Conservation (phyloP, 352 stramenopile genomes). For the Phytophthora macrochlamydospora region DNA sequence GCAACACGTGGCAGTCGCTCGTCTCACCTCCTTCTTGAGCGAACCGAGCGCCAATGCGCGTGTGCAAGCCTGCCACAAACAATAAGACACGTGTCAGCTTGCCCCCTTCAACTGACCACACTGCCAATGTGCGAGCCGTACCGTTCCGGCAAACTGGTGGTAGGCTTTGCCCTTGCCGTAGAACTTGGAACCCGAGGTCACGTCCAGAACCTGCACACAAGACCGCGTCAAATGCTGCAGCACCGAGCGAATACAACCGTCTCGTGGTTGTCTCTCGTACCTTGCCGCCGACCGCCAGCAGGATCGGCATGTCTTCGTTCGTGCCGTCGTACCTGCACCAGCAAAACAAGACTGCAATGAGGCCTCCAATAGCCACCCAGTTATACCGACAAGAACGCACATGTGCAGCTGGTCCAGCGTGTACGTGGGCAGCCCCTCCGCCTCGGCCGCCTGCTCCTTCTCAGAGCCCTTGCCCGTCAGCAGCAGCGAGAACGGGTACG, state of each 20-base stretch:
- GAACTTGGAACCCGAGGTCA: slow-evolving; percentile 74
- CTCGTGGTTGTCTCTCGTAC: slow-evolving; percentile 21
- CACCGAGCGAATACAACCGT: background rate
- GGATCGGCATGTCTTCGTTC: slow-evolving; percentile 66
- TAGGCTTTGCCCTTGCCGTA: slow-evolving; percentile 78
- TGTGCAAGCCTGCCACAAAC: slow-evolving; percentile 63
- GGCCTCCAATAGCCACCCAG: background rate
- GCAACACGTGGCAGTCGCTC: background rate
- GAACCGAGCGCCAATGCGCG: slow-evolving; percentile 72
- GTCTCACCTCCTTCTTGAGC: slow-evolving; percentile 64
- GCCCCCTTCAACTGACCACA: background rate
- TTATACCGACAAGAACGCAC: slow-evolving; percentile 19
- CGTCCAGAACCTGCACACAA: slow-evolving; percentile 61
- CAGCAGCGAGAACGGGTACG: slow-evolving; percentile 70
- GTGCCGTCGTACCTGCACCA: slow-evolving; percentile 64
- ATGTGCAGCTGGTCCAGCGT: slow-evolving; percentile 69
- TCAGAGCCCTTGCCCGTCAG: slow-evolving; percentile 27
- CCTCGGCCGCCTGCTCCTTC: slow-evolving; percentile 22
- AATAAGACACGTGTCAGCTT: slow-evolving; percentile 12
- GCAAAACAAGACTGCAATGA: slow-evolving; percentile 5
- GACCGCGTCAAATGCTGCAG: slow-evolving; percentile 3
- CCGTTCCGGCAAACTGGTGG: slow-evolving; percentile 74
- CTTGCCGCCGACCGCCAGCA: slow-evolving; percentile 75
- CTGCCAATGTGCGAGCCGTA: slow-evolving; percentile 21
- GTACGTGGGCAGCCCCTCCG: slow-evolving; percentile 50